Base-by-base conservation (phyloP, 257 asterid species). In the Fraxinus excelsior region DNA sequence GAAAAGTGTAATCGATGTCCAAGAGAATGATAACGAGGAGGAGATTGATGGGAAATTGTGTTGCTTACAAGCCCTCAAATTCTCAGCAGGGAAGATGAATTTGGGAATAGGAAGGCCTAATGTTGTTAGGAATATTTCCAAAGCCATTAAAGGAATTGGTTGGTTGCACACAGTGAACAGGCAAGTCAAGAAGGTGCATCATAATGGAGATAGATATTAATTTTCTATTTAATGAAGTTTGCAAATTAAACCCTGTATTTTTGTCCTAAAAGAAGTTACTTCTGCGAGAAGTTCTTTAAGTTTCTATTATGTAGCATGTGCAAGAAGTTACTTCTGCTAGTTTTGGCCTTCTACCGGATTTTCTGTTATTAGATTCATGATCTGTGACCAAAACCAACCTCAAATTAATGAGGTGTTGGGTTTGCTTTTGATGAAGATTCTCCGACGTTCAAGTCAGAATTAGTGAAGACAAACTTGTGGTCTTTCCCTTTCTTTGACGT, bases 11-110 rank as follows among this genome's bases (percentile, higher is more conserved):
- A 40, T 14, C 8, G 14, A 40, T 11, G 49, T 40, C 25, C 64
- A 70, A 10, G 74, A 79, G 10, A 35, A 80, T 0, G 90, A 79
- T 1, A 85, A 56, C 66, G 68, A 11, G 49, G 49, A 40, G 11
- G 49, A 40, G 11, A 40, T 40, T 3, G 84, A n/a, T 3, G 89
- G 73, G 71, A 90, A 86, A 37, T n/a, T 91, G 74, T 96, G 98
- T 72, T 96, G 97, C 72, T 82, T 91, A 49, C 97, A 90, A 66
- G 98, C 96, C 3, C 67, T 96, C 2, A 93, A 89, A 65, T 76
- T 95, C 40, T 93, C 99, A 14, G 60, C 96, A 0, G 90, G 96
- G 85, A 93, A 93, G 91, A 86, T 93, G 97, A 93, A 86, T 79
- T 53, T 91, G 75, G 94, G 99, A 0, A 86, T 93, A 70, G 90